Base-by-base conservation (phyloP, 345 rosid species). In the Camelina hispida region DNA sequence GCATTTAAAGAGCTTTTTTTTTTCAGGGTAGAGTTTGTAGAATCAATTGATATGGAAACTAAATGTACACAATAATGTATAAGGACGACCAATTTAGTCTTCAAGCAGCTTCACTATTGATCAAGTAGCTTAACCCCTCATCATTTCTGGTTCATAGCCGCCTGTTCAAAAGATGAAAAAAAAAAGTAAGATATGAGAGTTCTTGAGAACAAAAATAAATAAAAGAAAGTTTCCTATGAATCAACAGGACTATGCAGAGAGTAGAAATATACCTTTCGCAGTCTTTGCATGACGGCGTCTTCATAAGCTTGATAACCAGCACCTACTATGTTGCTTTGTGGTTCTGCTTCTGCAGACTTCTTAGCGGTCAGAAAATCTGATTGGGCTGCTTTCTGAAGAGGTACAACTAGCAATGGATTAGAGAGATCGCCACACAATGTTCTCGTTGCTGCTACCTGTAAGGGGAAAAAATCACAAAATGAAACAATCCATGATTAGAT, bases 371-470 rank as follows among this genome's bases (percentile, higher is more conserved):
- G 66, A 78, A 79, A 84, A 11, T 79, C 88, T 0, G 84, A 56
- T 47, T 80, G 83, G 6, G 66, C 52, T 30, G 83, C 79, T 38
- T 79, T 88, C 68, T 87, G 84, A 69, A 91, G 90, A 52, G 97
- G 95, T 47, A 91, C 68, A 13, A 91, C 95, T 1, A 91, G 82
- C 74, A 94, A 80, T 18, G 98, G 96, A 72, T 90, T 94, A 4
- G 85, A 84, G 38, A 90, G 83, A 82, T 80, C 73, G 6, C 95
- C 97, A 40, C 81, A 86, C 52, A 90, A 75, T 15, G 62, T 81
- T 70, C 89, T 81, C 2, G 86, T 83, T 35, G 98, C 97, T 70
- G 91, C 90, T 69, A 77, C 84, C 98, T 93, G 64, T 64, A 77
- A 69, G 17, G 32, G 4, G 6, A 61, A 34, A n/a, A 43, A n/a